Evolutionary conservation across 768 basidiomycete species (phyloP).

Genomic region (Tephrocybe sp.): DNA sequence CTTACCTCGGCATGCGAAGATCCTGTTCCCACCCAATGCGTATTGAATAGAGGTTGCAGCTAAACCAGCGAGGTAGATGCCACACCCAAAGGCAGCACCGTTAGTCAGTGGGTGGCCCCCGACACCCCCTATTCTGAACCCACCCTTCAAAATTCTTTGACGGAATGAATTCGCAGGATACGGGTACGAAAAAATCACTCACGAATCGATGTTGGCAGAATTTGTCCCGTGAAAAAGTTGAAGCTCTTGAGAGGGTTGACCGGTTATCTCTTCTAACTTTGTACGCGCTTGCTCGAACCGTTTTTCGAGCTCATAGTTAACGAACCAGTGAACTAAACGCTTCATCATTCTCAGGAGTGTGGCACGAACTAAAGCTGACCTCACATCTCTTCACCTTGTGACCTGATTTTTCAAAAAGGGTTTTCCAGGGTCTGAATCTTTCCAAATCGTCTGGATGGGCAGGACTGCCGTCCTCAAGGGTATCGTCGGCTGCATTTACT

Average conservation of each 20-base stretch:
- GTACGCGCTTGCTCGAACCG: neutral
- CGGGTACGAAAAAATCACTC: neutral
- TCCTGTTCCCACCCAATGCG: neutral
- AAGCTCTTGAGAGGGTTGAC: neutral
- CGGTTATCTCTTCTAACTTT: neutral
- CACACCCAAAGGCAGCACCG: neutral
- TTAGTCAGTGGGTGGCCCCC: neutral
- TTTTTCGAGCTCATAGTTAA: slow-evolving; percentile 7
- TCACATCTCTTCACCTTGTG: neutral
- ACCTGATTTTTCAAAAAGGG: neutral
- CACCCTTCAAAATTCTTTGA: neutral
- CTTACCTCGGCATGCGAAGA: slow-evolving; percentile 1
- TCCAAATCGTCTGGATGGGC: slow-evolving; percentile 4
- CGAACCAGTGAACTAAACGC: slow-evolving; percentile 1
- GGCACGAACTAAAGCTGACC: neutral
- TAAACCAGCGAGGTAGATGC: slow-evolving; percentile 3
- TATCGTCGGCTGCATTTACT: neutral
- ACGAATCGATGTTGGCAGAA: slow-evolving; percentile 1
- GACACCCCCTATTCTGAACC: slow-evolving; percentile 5
- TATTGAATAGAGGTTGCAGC: neutral
- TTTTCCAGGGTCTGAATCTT: slow-evolving; percentile 4
- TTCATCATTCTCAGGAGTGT: neutral
- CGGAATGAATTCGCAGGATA: neutral
- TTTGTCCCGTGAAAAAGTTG: neutral
- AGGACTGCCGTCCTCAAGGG: slow-evolving; percentile 5